Percentiles rank a stretch among this genome's conserved stretches.
Conservation (phyloP, 176 grass and related monocot species). For the Canna indica region DNA sequence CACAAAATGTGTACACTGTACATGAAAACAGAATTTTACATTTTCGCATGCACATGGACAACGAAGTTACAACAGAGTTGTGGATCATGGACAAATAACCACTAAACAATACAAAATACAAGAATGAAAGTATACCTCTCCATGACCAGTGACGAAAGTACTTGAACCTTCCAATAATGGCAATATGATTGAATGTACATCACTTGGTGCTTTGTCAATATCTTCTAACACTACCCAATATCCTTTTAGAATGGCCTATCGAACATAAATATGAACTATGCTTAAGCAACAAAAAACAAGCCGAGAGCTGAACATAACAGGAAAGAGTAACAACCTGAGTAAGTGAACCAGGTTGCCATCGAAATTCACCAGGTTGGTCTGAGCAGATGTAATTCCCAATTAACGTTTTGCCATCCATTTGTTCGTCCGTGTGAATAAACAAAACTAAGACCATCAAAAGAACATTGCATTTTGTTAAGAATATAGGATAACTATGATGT, state of each 20-base stretch:
- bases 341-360: constrained; percentile 87
- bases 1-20: background rate
- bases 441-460: constrained; percentile 31
- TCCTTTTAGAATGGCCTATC: constrained; percentile 65
- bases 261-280: constrained; percentile 19
- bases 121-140: constrained; percentile 44
- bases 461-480: background rate
- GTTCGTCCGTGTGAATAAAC: constrained; percentile 89
- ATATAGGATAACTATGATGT: too few species aligned
- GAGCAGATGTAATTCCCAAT: constrained; percentile 85
- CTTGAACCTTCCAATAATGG: constrained; percentile 79
- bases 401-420: constrained; percentile 90
- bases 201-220: constrained; percentile 88
- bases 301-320: background rate
- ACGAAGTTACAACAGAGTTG: background rate
- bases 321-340: constrained; percentile 54
- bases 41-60: background rate
- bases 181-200: constrained; percentile 75
- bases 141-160: constrained; percentile 64
- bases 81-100: background rate
- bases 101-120: background rate
- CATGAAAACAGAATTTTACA: background rate
- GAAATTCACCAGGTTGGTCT: constrained; percentile 81
- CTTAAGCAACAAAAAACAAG: constrained; percentile 1
- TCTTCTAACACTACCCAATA: constrained; percentile 97